Evolutionary conservation across 768 basidiomycete species (phyloP), one percentile per base, ranked within the genome.

Genomic region (Boletus vermiculosoides): DNA sequence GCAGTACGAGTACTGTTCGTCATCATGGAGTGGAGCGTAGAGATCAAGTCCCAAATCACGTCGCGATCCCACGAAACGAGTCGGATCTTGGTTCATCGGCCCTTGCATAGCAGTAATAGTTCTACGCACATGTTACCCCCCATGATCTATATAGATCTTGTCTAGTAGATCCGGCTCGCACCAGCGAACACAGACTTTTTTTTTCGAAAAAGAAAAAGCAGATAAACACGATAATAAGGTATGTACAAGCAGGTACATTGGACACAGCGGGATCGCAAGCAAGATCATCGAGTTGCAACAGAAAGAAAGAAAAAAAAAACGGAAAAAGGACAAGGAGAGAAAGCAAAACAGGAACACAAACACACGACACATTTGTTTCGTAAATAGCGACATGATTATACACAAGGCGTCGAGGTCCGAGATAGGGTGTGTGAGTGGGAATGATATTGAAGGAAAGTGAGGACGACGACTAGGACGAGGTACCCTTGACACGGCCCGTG

Each of bases 401-500:
- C 62, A 45, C 52, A 52, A 52, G 18, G 46, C 31, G 22, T 47
- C 41, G 41, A 45, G 57, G 62, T 64, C 57, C 50, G 52, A 62
- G 49, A 62, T 56, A 40, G 15, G 22, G 36, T 42, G 60, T 44
- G 47, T 12, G 33, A 49, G 33, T 30, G 34, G n/a, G 36, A 36
- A 20, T 20, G n/a, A n/a, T 40, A 39, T 39, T 20, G 25, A 39
- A 18, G 16, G 25, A 41, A 13, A 36, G 44, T 40, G 25, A 45
- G 18, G 44, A 50, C 12, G 58, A n/a, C n/a, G n/a, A 45, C 62
- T 69, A 71, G 52, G 66, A 61, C 55, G 68, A 53, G 28, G 36
- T 9, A 37, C 23, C 20, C 47, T 59, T 63, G 50, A 67, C 16
- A 41, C 90, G 86, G 22, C 82, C 80, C 63, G 83, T 84, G 33